phyloP scores from a whole-genome alignment of 805 yeast species.

The Sugiyamaella mastotermitis region DNA sequence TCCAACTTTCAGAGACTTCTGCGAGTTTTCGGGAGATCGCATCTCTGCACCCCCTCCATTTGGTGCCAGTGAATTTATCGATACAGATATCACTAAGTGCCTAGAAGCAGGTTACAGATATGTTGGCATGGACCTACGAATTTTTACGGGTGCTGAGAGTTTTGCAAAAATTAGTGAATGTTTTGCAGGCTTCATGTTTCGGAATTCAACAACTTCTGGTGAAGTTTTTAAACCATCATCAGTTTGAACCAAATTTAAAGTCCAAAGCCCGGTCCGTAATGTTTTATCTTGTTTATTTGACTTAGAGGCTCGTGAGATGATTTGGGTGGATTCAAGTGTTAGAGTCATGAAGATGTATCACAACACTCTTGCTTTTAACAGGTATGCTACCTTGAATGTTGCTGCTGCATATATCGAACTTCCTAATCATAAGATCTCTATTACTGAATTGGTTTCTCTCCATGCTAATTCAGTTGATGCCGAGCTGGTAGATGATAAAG shows the following conservation, averaged over 20 bases:
- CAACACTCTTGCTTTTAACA: constrained; percentile 3
- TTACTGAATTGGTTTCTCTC: constrained; percentile 4
- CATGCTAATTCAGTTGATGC: constrained; percentile 4
- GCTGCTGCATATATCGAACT: constrained; percentile 1
- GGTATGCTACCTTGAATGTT: neutral
- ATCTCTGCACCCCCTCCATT: constrained; percentile 6
- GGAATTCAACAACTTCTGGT: neutral
- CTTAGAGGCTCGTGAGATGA: neutral
- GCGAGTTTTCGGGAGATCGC: constrained; percentile 8
- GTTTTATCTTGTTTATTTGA: neutral
- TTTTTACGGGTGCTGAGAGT: neutral
- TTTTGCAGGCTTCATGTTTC: neutral
- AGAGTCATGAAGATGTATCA: neutral
- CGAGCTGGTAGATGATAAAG: neutral
- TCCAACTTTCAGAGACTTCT: neutral
- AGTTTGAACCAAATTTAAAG: neutral
- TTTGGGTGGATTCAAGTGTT: constrained; percentile 6
- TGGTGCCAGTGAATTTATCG: constrained; percentile 10
- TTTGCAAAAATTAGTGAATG: neutral
- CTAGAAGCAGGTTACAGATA: constrained; percentile 3
- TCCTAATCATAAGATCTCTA: constrained; percentile 1
- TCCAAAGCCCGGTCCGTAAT: neutral
- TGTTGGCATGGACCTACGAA: constrained; percentile 6
- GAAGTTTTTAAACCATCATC: neutral
- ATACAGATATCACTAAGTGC: constrained; percentile 4